Evolutionary conservation across 345 rosid species (phyloP).

Genomic region (Gossypium ekmanianum): DNA sequence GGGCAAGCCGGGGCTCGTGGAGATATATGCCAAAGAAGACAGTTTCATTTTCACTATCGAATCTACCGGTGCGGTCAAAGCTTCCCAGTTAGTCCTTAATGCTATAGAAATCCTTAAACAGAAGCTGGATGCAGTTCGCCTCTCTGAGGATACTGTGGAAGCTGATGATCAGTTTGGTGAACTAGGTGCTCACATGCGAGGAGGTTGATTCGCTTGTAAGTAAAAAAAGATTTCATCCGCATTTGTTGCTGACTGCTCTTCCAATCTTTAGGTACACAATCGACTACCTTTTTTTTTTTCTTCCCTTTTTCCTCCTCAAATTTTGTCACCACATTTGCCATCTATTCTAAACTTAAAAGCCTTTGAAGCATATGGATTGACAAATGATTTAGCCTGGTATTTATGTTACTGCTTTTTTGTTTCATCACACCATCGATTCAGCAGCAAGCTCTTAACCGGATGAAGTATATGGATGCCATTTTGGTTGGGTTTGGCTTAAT

Average conservation of each 20-base stretch:
- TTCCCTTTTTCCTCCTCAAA: neutral
- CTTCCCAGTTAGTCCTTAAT: constrained; percentile 77
- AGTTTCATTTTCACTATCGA: constrained; percentile 86
- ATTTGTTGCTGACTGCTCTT: neutral
- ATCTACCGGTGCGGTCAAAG: constrained; percentile 86
- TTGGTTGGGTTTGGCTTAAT: no score
- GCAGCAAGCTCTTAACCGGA: neutral
- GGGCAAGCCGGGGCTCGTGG: constrained; percentile 89
- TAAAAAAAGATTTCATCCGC: neutral
- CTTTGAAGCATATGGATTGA: neutral
- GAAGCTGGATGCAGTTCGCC: constrained; percentile 89
- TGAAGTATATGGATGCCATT: no score
- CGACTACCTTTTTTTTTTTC: neutral
- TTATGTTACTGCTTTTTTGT: constrained; percentile 1
- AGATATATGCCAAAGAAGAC: constrained; percentile 80
- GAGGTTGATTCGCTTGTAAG: constrained; percentile 44
- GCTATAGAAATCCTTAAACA: constrained; percentile 81
- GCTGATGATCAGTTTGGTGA: constrained; percentile 99
- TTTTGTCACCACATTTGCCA: neutral
- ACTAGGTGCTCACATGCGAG: constrained; percentile 96
- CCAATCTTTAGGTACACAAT: neutral
- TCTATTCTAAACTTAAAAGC: constrained; percentile 3
- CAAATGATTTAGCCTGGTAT: neutral
- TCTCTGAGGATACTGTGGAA: constrained; percentile 86
- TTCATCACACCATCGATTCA: neutral